Evolutionary conservation across 2,329 filamentous ascomycete genomes (phyloP), one percentile per base, ranked within the genome.

Genomic region (Dactylellina leptospora): DNA sequence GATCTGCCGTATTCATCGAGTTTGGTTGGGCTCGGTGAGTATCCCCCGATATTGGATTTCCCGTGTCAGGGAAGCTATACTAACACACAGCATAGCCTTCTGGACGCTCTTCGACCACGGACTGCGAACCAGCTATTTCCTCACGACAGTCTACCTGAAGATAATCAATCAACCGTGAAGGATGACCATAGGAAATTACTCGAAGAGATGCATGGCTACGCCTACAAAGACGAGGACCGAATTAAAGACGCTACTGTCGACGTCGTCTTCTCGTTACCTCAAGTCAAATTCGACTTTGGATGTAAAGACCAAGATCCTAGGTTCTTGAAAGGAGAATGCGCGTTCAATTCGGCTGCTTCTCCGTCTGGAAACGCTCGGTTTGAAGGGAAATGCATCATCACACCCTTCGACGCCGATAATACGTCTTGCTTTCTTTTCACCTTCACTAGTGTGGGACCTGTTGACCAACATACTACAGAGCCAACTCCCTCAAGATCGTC

Each of bases 11-110:
- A 9, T 72, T 64, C 54, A 50, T 64, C 3, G 68, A 72, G 27
- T 72, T 72, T 40, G 59, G 53, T 9, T 72, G 68, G 68, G 55
- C 44, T 22, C 62, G 68, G 68, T 72, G 6, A 30, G 66, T 56
- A 13, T 20, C 22, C 36, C 20, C 3, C 18, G 10, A 16, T 1
- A 20, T 53, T n/a, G n/a, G n/a, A 40, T 40, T 2, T 4, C 4
- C 10, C 10, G 30, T 3, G 18, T 40, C 18, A 40, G 13, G 4
- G 10, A 36, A 36, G 10, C 30, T 36, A 36, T 36, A n/a, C 3
- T 40, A 16, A 6, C 36, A 40, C 13, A 11, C 11, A 1, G 22
- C n/a, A 11, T 23, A 68, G 62, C 45, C 20, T 68, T 16, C 23
- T 68, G 18, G 62, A 68, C 47, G 62, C 62, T 9, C 62, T 68